Evolutionary conservation across 331 rosid species (phyloP).

Genomic region (Pyrus hybrid): DNA sequence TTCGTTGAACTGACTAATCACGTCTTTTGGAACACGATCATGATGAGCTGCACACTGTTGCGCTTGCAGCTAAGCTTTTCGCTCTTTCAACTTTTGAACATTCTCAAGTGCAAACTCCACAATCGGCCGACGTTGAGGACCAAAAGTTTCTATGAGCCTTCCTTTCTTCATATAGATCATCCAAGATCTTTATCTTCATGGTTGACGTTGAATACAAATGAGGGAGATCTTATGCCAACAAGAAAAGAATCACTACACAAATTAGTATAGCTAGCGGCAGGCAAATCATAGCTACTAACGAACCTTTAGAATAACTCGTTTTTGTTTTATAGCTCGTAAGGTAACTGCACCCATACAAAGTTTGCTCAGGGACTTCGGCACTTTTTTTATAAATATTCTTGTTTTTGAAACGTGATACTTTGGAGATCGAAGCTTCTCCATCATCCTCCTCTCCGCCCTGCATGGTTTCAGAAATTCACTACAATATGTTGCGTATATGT

Average conservation of each 20-base stretch:
- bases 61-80: slow-evolving; percentile 45
- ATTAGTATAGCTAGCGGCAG: too few species aligned
- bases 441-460: slow-evolving; percentile 68
- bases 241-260: background rate
- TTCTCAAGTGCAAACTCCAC: slow-evolving; percentile 94
- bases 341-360: slow-evolving; percentile 77
- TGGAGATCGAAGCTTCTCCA: slow-evolving; percentile 80
- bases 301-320: slow-evolving; percentile 76
- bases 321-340: slow-evolving; percentile 85
- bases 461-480: slow-evolving; percentile 14
- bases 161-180: slow-evolving; percentile 56
- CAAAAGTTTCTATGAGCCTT: slow-evolving; percentile 54
- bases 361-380: slow-evolving; percentile 79
- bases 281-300: slow-evolving; percentile 6
- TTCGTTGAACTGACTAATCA: slow-evolving; percentile 23
- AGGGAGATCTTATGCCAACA: background rate
- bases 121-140: slow-evolving; percentile 68
- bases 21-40: background rate
- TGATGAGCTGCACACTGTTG: slow-evolving; percentile 9
- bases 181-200: slow-evolving; percentile 64
- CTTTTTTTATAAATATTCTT: slow-evolving; percentile 71
- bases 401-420: slow-evolving; percentile 89
- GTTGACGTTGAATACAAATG: background rate
- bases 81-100: slow-evolving; percentile 53
- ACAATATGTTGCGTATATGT: slow-evolving; percentile 6